phyloP scores from a whole-genome alignment of 495 filamentous ascomycete species.

The Lichenothelia convexa region DNA sequence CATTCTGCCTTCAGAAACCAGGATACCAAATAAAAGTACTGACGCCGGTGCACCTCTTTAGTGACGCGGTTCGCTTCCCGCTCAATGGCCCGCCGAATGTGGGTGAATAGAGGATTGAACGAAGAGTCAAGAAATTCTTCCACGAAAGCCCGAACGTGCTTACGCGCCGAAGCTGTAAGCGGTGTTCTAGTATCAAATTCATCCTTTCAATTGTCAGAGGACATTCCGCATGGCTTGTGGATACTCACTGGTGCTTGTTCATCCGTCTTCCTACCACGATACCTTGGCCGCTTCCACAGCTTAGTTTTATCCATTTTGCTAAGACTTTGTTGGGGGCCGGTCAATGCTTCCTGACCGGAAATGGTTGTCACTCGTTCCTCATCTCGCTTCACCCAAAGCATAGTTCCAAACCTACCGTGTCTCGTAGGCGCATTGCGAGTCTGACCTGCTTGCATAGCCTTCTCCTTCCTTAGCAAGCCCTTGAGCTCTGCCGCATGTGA shows the following conservation, averaged over 20 bases:
- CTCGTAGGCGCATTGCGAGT: constrained; percentile 65
- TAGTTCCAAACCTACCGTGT: constrained; percentile 89
- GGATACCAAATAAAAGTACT: constrained; percentile 81
- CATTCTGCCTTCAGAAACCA: constrained; percentile 93
- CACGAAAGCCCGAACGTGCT: constrained; percentile 63
- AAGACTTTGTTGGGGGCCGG: constrained; percentile 51
- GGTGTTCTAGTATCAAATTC: constrained; percentile 60
- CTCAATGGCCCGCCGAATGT: constrained; percentile 77
- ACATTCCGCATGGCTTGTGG: too few relatives aligned
- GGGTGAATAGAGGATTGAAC: constrained; percentile 83
- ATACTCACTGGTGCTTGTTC: too few relatives aligned
- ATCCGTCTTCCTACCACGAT: constrained; percentile 42
- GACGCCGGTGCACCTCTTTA: constrained; percentile 42
- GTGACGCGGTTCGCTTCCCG: constrained; percentile 74
- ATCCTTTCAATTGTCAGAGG: constrained; percentile 8
- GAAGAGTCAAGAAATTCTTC: constrained; percentile 89
- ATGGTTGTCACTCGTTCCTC: constrained; percentile 63
- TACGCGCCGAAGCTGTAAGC: constrained; percentile 46
- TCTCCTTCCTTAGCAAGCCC: constrained; percentile 58
- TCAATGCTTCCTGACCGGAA: constrained; percentile 68
- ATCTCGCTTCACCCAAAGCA: constrained; percentile 88
- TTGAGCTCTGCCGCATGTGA: constrained; percentile 56
- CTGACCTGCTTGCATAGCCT: constrained; percentile 58
- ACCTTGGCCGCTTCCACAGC: constrained; percentile 66
- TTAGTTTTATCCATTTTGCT: constrained; percentile 83